Evolutionary conservation across 176 grass and related monocot species (phyloP), one percentile per base, ranked within the genome.

Genomic region (Pontederia paniculata): DNA sequence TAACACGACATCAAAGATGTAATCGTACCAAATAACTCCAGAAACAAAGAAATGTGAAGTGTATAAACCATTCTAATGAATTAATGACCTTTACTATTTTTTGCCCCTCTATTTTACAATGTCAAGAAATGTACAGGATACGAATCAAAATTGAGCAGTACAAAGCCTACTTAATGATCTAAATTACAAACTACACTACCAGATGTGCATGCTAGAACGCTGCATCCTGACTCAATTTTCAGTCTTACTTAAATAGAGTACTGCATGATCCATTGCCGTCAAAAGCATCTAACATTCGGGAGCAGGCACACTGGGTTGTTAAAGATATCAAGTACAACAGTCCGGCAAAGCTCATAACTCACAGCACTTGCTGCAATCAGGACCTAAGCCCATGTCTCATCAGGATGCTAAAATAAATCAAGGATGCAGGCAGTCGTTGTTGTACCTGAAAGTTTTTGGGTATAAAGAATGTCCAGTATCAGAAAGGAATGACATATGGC

Each of bases 111-210:
- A 53, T 53, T 53, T n/a, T 53, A 53, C 51, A 53, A 10, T 53
- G 17, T 20, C 18, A 53, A 20, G 20, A 18, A n/a, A 53, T 53
- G 17, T 53, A 53, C 51, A 53, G 17, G 51, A 53, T 9, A 21
- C 51, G 20, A 53, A 53, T 53, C 51, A 53, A 53, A 53, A 53
- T 53, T 53, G 47, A 12, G 51, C 51, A 20, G 51, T 53, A 53
- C 51, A 20, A n/a, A 53, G 16, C 51, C 17, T 18, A 53, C 2
- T 10, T 10, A 53, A 19, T 20, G 17, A 8, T 53, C 10, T 10
- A 53, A 20, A 53, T 53, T 11, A 53, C 51, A 53, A 53, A 53
- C 17, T 11, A 53, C 10, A 21, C 20, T n/a, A 53, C 51, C 20
- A 19, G 19, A 20, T 20, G 20, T 53, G 11, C 9, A 9, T 19